Evolutionary conservation across 805 yeast species (phyloP), one percentile per base, ranked within the genome.

Genomic region (Candida berthetii): DNA sequence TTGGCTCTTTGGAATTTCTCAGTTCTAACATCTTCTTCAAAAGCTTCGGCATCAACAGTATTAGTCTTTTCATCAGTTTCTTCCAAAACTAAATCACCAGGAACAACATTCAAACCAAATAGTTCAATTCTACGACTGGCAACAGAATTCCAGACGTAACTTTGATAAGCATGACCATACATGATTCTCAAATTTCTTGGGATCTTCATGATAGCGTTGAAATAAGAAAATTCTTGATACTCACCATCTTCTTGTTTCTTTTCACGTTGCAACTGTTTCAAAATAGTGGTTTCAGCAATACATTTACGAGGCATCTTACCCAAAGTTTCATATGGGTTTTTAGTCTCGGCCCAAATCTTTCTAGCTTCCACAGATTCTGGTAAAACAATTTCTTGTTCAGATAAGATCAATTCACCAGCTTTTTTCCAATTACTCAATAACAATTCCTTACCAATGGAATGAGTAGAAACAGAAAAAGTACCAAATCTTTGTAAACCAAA

Each of bases 401-500:
- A 74, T 39, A 93, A 68, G 42, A 93, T 74, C 44, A 90, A 65
- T 41, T 86, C 85, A 6, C 73, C 91, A 1, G 95, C 96, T 13
- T 68, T 72, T 51, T 83, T 74, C 89, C 95, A 93, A 42, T 89
- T 80, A 29, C 76, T 78, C 38, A 77, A 70, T 38, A 93, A 65
- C 22, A 91, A 69, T 46, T 72, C 72, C 46, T 76, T 77, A 38
- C 99, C 99, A 41, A 90, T 71, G 25, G 72, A 75, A 61, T 93
- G 97, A 0, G 99, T 90, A 3, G 98, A 87, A 24, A 89, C 72
- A 11, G 96, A 85, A 56, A 88, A 91, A 0, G 99, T 90, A 24
- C 99, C 99, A 60, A 93, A 93, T 56, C 99, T 71, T 68, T 93
- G 99, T 90, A 93, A 83, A n/a, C 99, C 99, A 60, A 76, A 93